These are phyloP conservation scores for Volvox carteri DNA, from an alignment of 163 green algal genomes.

Conservation along the genomic window DNA sequence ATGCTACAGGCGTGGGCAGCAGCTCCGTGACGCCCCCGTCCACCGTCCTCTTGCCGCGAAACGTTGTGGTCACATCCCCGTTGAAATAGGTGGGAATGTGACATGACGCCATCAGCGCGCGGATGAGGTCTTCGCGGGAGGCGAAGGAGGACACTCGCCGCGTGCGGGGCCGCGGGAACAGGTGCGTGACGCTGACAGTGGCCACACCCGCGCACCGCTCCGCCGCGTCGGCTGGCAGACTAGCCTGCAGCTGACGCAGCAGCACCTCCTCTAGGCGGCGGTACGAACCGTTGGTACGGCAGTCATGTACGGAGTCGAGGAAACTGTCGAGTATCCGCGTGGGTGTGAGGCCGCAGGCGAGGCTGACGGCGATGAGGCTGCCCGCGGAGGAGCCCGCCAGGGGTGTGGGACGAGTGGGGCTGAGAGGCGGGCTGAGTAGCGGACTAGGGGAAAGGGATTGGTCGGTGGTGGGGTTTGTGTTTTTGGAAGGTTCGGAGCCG, in stretches of 20 bases:
- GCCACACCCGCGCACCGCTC: conserved; percentile 63
- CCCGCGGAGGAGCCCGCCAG: conserved; percentile 87
- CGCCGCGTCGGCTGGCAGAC: conserved; percentile 85
- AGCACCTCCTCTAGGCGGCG: conserved; percentile 72
- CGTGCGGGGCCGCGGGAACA: conserved; percentile 64
- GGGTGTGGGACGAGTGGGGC: conserved; percentile 58
- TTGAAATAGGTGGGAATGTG: conserved; percentile 88
- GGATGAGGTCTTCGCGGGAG: conserved; percentile 82
- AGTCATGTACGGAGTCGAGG: conserved; percentile 67
- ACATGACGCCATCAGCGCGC: conserved; percentile 82
- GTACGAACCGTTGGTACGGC: conserved; percentile 73
- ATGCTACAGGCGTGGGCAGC: conserved; percentile 73
- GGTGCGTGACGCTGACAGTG: conserved; percentile 67
- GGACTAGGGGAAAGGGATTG: not conserved
- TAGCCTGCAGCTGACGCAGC: conserved; percentile 65
- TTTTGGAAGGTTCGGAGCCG: conserved; percentile 71
- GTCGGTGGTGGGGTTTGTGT: conserved; percentile 86
- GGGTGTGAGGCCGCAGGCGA: conserved; percentile 73
- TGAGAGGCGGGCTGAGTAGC: not conserved
- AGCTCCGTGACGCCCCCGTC: conserved; percentile 87
- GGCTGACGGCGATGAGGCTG: conserved; percentile 83
- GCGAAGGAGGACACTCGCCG: conserved; percentile 74
- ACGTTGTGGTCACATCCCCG: conserved; percentile 64
- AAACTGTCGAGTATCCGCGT: conserved; percentile 69
- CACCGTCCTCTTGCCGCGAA: conserved; percentile 65